phyloP scores from a whole-genome alignment of 1,139 yeast genomes.

The Pneumocystis murina region DNA sequence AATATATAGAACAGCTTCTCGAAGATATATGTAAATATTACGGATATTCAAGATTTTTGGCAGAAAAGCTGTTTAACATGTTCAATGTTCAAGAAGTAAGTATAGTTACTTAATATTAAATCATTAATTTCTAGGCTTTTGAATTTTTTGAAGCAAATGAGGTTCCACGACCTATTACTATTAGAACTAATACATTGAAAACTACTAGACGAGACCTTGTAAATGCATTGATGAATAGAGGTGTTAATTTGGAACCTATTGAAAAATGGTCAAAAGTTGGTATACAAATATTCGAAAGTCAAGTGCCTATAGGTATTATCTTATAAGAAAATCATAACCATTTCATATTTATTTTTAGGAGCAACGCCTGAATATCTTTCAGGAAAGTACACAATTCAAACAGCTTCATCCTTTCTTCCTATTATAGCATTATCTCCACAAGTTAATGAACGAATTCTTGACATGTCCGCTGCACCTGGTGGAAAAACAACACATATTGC shows the following conservation, averaged over 20 bases:
- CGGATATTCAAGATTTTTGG: conserved; percentile 90
- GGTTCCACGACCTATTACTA: conserved; percentile 88
- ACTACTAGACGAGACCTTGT: conserved; percentile 94
- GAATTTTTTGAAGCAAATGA: conserved; percentile 98
- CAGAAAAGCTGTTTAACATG: conserved; percentile 78
- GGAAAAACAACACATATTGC: conserved; percentile 95
- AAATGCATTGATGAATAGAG: conserved; percentile 85
- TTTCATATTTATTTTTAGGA: not conserved
- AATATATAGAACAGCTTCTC: conserved; percentile 59
- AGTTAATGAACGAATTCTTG: conserved; percentile 85
- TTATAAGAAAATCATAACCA: not conserved
- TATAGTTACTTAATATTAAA: not conserved
- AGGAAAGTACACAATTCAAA: conserved; percentile 94
- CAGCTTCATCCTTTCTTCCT: conserved; percentile 95
- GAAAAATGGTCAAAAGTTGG: conserved; percentile 98
- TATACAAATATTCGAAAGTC: conserved; percentile 89
- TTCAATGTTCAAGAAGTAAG: conserved; percentile 68
- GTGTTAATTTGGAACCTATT: conserved; percentile 92
- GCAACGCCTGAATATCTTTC: conserved; percentile 98
- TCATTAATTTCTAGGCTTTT: conserved; percentile 37
- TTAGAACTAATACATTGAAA: conserved; percentile 87
- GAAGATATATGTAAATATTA: conserved; percentile 84
- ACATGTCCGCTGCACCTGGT: conserved; percentile 99
- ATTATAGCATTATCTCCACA: conserved; percentile 96
- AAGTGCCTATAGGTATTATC: conserved; percentile 74